A percentile compares a stretch with the other conserved stretches of the same genome.
phyloP scores from a whole-genome alignment of 345 rosid genomes.

The Carallia pectinifolia region DNA sequence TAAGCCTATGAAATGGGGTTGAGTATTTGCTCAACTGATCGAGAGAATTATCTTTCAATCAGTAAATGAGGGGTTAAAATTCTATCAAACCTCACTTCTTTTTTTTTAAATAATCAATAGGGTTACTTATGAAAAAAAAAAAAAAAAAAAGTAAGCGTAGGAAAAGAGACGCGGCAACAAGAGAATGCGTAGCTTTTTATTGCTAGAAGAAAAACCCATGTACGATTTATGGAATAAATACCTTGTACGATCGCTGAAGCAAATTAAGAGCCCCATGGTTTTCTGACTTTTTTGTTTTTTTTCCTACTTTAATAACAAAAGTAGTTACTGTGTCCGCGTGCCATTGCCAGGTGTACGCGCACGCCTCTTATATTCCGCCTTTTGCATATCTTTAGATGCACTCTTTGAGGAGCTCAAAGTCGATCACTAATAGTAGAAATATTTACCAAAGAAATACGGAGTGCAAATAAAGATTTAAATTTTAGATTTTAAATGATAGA shows the following conservation, averaged over 20 bases:
- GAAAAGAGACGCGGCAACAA: slow-evolving; percentile 1
- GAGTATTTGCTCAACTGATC: too few relatives aligned
- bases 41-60: too few relatives aligned
- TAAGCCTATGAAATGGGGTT: too few relatives aligned
- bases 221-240: background rate
- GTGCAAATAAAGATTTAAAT: too few relatives aligned
- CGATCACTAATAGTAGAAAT: too few relatives aligned
- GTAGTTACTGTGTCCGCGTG: background rate
- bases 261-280: slow-evolving; percentile 11
- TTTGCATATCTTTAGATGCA: background rate
- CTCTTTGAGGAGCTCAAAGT: background rate
- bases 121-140: too few relatives aligned
- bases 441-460: too few relatives aligned
- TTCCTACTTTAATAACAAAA: background rate
- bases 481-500: too few relatives aligned
- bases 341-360: background rate
- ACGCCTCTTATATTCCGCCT: background rate
- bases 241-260: slow-evolving; percentile 7
- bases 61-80: too few relatives aligned
- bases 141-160: too few relatives aligned
- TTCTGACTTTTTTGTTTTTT: background rate
- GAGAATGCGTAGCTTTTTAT: background rate
- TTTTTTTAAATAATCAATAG: too few relatives aligned
- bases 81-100: too few relatives aligned
- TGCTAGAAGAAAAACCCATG: background rate